These are phyloP conservation scores for Claviceps fusiformis DNA, from an alignment of 2,329 filamentous ascomycete species.

Conservation along the genomic window DNA sequence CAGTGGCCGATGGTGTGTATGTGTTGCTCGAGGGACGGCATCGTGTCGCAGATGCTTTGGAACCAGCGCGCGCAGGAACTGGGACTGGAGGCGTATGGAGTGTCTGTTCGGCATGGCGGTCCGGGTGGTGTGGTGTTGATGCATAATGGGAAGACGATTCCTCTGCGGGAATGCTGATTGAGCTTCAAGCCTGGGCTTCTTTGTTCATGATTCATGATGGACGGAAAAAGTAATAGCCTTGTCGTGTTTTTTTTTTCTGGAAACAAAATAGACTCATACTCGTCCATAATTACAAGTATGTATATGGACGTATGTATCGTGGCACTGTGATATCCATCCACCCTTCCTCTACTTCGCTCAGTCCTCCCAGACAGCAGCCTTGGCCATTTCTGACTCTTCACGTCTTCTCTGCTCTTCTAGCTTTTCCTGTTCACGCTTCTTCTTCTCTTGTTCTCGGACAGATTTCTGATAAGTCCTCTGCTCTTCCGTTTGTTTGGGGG, in stretches of 20 bases:
- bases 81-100: slow-evolving; percentile 47
- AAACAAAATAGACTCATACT: neutral
- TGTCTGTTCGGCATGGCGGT: slow-evolving; percentile 30
- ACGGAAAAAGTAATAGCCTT: neutral
- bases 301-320: too few species aligned
- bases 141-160: slow-evolving; percentile 31
- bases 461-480: slow-evolving; percentile 76
- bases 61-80: slow-evolving; percentile 49
- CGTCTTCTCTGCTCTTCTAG: slow-evolving; percentile 46
- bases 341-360: slow-evolving; percentile 16
- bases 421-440: slow-evolving; percentile 57
- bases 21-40: slow-evolving; percentile 44
- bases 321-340: too few species aligned
- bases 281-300: neutral
- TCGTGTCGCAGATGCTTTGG: slow-evolving; percentile 57
- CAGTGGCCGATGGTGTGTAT: slow-evolving; percentile 59
- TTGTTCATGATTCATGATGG: neutral
- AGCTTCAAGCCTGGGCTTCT: neutral
- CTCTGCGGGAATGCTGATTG: neutral
- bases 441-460: slow-evolving; percentile 72
- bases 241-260: neutral
- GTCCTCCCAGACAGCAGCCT: slow-evolving; percentile 76
- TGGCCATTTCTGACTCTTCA: slow-evolving; percentile 60
- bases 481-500: slow-evolving; percentile 74
- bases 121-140: slow-evolving; percentile 31